Conservation (phyloP, 768 basidiomycete species). For the Hemileccinum impolitum region DNA sequence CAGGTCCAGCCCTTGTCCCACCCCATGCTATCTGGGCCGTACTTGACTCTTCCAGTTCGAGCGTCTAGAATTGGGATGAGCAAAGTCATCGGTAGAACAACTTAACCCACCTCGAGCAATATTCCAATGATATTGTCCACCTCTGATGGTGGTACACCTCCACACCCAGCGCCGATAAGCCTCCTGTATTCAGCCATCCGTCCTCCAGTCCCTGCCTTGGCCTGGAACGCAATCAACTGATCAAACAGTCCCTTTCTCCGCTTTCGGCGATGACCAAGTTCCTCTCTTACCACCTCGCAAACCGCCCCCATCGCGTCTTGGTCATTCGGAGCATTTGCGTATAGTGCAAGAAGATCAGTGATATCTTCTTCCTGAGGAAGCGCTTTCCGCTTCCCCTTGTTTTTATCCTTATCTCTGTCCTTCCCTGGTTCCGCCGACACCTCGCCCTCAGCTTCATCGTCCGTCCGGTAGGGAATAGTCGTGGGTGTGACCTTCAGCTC, state of each 20-base stretch:
- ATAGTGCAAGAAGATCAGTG: slow-evolving; percentile 57
- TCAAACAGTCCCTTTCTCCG: slow-evolving; percentile 73
- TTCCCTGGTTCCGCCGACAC: slow-evolving; percentile 33
- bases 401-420: slow-evolving; percentile 44
- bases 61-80: slow-evolving; percentile 46
- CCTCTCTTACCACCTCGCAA: slow-evolving; percentile 62
- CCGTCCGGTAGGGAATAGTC: slow-evolving; percentile 44
- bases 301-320: slow-evolving; percentile 48
- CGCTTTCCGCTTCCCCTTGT: slow-evolving; percentile 55
- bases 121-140: slow-evolving; percentile 84
- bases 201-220: slow-evolving; percentile 87
- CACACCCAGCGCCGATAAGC: slow-evolving; percentile 88
- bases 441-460: slow-evolving; percentile 44
- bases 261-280: slow-evolving; percentile 61
- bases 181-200: slow-evolving; percentile 86
- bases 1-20: slow-evolving; percentile 24
- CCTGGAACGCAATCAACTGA: slow-evolving; percentile 74
- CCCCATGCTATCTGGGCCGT: slow-evolving; percentile 46
- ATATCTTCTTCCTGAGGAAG: slow-evolving; percentile 52
- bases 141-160: slow-evolving; percentile 79
- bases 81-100: not conserved
- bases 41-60: slow-evolving; percentile 79
- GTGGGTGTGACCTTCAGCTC: slow-evolving; percentile 45
- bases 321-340: slow-evolving; percentile 56
- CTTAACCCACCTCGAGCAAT: slow-evolving; percentile 68